These are phyloP conservation scores for Arthroderma uncinatum DNA, from an alignment of 2,329 filamentous ascomycete species.

Conservation along the genomic window DNA sequence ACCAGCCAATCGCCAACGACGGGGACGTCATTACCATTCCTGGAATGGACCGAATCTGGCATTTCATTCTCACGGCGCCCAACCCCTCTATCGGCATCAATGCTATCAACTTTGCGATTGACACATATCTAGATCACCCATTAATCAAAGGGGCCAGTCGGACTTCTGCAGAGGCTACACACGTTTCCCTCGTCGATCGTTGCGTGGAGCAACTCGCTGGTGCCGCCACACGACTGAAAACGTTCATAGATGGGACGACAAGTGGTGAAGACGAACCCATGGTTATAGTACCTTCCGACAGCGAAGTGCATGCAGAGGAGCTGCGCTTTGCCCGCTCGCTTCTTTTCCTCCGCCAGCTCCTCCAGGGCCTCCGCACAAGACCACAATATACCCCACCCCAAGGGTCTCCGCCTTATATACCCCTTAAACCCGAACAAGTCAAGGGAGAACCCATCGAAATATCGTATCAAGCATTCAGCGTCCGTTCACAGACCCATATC, in stretches of 20 bases:
- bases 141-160: constrained; percentile 34
- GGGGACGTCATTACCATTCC: constrained; percentile 36
- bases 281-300: constrained; percentile 40
- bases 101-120: constrained; percentile 60
- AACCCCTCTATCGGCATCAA: constrained; percentile 53
- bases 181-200: constrained; percentile 59
- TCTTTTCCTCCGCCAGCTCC: constrained; percentile 55
- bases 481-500: constrained; percentile 48
- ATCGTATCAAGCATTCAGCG: constrained; percentile 64
- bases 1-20: constrained; percentile 36
- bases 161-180: constrained; percentile 45
- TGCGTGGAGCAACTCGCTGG: constrained; percentile 60
- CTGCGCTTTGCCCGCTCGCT: constrained; percentile 58
- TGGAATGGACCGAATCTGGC: constrained; percentile 66
- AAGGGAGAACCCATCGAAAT: constrained; percentile 56
- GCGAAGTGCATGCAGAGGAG: constrained; percentile 45
- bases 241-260: constrained; percentile 34
- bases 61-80: constrained; percentile 60
- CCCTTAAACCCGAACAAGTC: constrained; percentile 41
- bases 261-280: constrained; percentile 44
- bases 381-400: constrained; percentile 51
- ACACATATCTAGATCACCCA: constrained; percentile 54
- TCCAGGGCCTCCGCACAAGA: constrained; percentile 42
- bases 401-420: constrained; percentile 49
- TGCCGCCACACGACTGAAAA: constrained; percentile 49